Evolutionary conservation across 345 rosid genomes (phyloP).

Genomic region (Eucalyptus curtisii): DNA sequence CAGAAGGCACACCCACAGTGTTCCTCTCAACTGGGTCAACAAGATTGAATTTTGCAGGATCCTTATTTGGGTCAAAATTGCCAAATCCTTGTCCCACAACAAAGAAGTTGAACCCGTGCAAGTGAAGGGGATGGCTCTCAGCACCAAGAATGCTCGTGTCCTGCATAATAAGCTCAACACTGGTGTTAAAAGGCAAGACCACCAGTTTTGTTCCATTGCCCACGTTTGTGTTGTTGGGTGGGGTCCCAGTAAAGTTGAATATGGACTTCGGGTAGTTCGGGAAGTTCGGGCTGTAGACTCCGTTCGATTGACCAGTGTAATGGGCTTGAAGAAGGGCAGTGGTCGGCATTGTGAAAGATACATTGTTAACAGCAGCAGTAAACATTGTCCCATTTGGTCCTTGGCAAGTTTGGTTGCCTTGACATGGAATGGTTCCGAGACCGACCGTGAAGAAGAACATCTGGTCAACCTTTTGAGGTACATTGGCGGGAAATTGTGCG

Average conservation of each 20-base stretch:
- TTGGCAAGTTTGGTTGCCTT: slow-evolving; percentile 42
- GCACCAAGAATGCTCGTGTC: slow-evolving; percentile 63
- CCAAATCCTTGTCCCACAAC: slow-evolving; percentile 67
- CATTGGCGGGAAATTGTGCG: slow-evolving; percentile 37
- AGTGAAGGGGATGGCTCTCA: slow-evolving; percentile 71
- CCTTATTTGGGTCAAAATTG: slow-evolving; percentile 32
- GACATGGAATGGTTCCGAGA: slow-evolving; percentile 46
- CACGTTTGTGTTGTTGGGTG: slow-evolving; percentile 51
- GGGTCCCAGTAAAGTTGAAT: slow-evolving; percentile 39
- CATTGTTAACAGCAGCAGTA: slow-evolving; percentile 49
- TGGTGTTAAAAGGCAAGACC: slow-evolving; percentile 45
- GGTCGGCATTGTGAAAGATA: slow-evolving; percentile 47
- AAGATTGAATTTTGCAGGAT: slow-evolving; percentile 47
- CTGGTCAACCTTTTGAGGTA: slow-evolving; percentile 35
- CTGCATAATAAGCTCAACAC: slow-evolving; percentile 54
- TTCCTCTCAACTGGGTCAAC: slow-evolving; percentile 50
- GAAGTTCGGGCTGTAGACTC: slow-evolving; percentile 35
- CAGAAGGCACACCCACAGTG: slow-evolving; percentile 54
- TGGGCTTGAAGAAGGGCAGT: slow-evolving; percentile 59
- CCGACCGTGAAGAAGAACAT: slow-evolving; percentile 44
- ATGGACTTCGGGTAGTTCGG: slow-evolving; percentile 24
- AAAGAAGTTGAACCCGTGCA: slow-evolving; percentile 68
- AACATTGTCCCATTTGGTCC: slow-evolving; percentile 64
- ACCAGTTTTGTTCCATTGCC: slow-evolving; percentile 46
- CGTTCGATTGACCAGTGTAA: slow-evolving; percentile 27